Percentiles rank a stretch among this genome's conserved stretches.
Conservation (phyloP, 2,329 filamentous ascomycete species). For the Aspergillus sp. region DNA sequence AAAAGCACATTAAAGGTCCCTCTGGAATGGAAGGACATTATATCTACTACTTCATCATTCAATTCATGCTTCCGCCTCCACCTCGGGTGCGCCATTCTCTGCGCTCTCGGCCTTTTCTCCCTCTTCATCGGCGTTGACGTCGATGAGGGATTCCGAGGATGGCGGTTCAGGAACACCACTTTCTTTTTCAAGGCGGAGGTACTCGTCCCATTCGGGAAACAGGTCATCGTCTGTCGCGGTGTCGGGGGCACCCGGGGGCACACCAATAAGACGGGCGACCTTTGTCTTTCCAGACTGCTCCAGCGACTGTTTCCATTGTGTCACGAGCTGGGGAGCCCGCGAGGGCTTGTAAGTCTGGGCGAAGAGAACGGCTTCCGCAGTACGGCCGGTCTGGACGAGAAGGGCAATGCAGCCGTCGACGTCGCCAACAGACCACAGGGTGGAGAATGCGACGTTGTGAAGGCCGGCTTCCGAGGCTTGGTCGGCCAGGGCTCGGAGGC, state of each 20-base stretch:
- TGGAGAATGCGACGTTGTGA: conserved; percentile 91
- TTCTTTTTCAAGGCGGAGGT: conserved; percentile 72
- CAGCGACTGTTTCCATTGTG: conserved; percentile 75
- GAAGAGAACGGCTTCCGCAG: conserved; percentile 84
- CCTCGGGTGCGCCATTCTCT: conserved; percentile 28
- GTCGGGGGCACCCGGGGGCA: conserved; percentile 67
- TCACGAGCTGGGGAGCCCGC: conserved; percentile 61
- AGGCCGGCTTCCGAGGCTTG: conserved; percentile 72
- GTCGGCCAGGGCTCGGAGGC: conserved; percentile 65
- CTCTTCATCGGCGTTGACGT: conserved; percentile 32
- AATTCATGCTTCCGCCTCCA: conserved; percentile 19
- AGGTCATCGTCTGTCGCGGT: conserved; percentile 63
- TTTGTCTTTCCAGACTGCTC: conserved; percentile 83
- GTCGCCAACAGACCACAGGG: conserved; percentile 81
- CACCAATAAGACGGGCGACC: conserved; percentile 75
- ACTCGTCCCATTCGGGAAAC: conserved; percentile 96
- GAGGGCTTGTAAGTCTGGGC: conserved; percentile 94
- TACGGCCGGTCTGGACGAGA: conserved; percentile 70
- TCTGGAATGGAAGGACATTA: too few species aligned
- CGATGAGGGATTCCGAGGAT: conserved; percentile 37
- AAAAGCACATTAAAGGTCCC: too few species aligned
- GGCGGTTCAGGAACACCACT: conserved; percentile 47
- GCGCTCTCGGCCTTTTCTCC: conserved; percentile 23
- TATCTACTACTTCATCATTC: too few species aligned
- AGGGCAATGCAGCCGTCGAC: conserved; percentile 76